phyloP scores from a whole-genome alignment of 345 rosid species.

The Gossypium ekmanianum region DNA sequence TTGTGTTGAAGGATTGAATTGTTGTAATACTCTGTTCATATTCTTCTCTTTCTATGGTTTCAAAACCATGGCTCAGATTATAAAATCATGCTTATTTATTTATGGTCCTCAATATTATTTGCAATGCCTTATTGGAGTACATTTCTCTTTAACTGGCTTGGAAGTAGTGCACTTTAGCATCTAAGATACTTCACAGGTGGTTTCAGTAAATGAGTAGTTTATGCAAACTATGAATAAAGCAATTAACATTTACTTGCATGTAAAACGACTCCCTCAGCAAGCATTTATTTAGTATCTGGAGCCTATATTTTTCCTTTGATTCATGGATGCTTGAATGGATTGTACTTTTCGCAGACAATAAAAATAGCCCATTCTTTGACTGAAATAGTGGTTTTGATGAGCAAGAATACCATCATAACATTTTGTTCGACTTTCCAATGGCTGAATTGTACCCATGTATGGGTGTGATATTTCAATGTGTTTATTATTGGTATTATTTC shows the following conservation, averaged over 20 bases:
- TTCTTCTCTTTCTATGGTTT: not conserved
- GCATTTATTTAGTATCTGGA: constrained; percentile 2
- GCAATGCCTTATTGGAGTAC: not conserved
- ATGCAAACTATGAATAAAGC: not conserved
- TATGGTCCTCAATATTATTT: not conserved
- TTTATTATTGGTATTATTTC: not conserved
- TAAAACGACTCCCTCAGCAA: not conserved
- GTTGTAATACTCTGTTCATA: not conserved
- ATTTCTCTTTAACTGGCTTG: not conserved
- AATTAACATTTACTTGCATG: not conserved
- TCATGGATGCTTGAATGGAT: constrained; percentile 1
- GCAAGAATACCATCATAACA: not conserved
- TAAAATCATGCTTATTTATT: not conserved
- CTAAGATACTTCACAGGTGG: not conserved
- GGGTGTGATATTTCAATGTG: not conserved
- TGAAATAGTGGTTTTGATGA: not conserved
- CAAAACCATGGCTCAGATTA: not conserved
- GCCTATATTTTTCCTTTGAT: not conserved
- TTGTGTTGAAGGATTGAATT: constrained; percentile 6
- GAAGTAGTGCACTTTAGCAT: not conserved
- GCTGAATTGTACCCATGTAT: not conserved
- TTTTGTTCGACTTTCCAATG: not conserved
- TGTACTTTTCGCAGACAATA: not conserved
- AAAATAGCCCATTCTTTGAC: constrained; percentile 1
- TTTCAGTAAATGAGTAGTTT: not conserved